phyloP scores from a whole-genome alignment of 2,329 filamentous ascomycete genomes.

The Beauveria sp. region DNA sequence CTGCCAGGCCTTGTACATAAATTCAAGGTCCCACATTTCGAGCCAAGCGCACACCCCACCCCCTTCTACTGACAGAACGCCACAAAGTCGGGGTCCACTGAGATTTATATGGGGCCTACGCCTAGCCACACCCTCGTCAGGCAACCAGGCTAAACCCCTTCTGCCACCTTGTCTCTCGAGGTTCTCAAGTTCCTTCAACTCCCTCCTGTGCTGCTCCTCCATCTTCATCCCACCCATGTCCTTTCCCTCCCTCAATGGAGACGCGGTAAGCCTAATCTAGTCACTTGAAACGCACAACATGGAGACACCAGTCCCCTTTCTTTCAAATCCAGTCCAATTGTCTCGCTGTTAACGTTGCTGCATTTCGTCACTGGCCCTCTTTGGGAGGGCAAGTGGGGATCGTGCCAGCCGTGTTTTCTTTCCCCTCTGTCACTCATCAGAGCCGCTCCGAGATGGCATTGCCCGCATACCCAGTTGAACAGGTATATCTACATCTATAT shows the following conservation, averaged over 20 bases:
- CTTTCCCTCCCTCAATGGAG: background rate
- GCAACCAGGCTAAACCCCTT: background rate
- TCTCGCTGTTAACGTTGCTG: background rate
- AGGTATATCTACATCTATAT: background rate
- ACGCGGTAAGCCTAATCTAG: constrained; percentile 6
- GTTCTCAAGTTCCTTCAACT: background rate
- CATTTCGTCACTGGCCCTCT: constrained; percentile 1
- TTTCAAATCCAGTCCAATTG: background rate
- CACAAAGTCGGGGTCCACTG: background rate
- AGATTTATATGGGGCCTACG: background rate
- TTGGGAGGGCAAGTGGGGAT: no score
- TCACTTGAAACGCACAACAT: constrained; percentile 8
- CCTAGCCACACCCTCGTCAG: background rate
- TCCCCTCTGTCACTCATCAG: background rate
- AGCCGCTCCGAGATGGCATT: background rate
- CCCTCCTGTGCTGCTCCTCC: background rate
- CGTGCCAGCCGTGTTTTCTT: background rate
- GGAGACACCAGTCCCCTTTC: constrained; percentile 4
- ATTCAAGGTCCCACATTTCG: background rate
- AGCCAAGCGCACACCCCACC: background rate
- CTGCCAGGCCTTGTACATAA: background rate
- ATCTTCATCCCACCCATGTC: background rate
- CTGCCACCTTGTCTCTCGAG: background rate
- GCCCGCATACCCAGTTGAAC: background rate
- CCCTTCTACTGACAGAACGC: background rate